Base-by-base conservation (phyloP, 306 rosid species). In the Spatholobus suberectus region DNA sequence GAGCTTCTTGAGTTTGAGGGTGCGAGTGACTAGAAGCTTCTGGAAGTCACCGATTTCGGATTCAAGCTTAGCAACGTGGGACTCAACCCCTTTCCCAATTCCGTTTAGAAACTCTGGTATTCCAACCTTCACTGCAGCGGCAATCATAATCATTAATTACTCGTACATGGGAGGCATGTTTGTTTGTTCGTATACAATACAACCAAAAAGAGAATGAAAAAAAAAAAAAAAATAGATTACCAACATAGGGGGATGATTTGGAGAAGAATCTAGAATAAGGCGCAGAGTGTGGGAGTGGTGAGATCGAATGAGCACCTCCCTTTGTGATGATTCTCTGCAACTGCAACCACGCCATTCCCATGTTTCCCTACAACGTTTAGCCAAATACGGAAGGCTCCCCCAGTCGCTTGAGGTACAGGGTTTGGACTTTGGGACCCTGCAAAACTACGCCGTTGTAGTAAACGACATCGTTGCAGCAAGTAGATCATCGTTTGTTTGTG, bases 21-120 rank as follows among this genome's bases (percentile, higher is more conserved):
- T 93, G 77, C 97, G 96, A 68, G 90, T 87, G 67, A 90, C 89
- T 3, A 93, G 93, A 51, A 93, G 89, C 86, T 86, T 91, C 29
- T 91, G 96, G 81, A 93, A 87, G 79, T 90, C 97, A 38, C 94
- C 97, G 46, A 93, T 83, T 86, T 91, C 97, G 41, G 91, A 37
- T 74, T 93, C 97, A 61, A 91, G 89, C 86, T 93, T 93, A 20
- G 94, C 82, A 43, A 83, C 93, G 75, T 91, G 96, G 26, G 97
- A 58, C 38, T 93, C 96, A 24, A 90, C 91, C 40, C 93, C 97
- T 3, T 90, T 86, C 67, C 97, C 97, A 68, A 93, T 84, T 69
- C 96, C 96, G 21, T 40, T 89, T 40, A 93, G 85, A 88, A 93
- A 93, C 41, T 93, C 97, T 0, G 91, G 92, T 82, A 93, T 93